A percentile compares a stretch with the other conserved stretches of the same genome.
phyloP scores from a whole-genome alignment of 495 filamentous ascomycete genomes.

The Hypomontagnella monticulosa region DNA sequence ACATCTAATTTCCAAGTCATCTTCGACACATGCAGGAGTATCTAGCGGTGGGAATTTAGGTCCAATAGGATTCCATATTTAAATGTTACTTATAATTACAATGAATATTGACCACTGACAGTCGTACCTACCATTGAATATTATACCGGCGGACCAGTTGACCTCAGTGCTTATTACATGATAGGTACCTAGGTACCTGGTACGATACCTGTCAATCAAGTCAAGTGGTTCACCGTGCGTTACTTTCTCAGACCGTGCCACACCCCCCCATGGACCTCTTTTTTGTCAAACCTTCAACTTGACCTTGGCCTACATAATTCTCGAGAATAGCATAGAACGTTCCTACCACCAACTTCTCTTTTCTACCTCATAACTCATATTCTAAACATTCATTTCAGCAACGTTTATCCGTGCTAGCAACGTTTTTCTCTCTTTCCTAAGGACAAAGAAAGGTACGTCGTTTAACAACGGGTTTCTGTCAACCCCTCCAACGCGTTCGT shows the following conservation, averaged over 20 bases:
- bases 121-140: too few species aligned
- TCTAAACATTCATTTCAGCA: slow-evolving; percentile 1
- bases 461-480: neutral
- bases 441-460: neutral
- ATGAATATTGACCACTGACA: too few species aligned
- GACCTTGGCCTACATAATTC: slow-evolving; percentile 5
- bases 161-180: too few species aligned
- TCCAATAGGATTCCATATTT: too few species aligned
- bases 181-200: too few species aligned
- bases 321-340: slow-evolving; percentile 39
- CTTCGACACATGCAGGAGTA: too few species aligned
- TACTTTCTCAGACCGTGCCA: slow-evolving; percentile 20
- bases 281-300: slow-evolving; percentile 9
- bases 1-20: too few species aligned
- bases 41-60: too few species aligned
- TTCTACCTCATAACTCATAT: neutral
- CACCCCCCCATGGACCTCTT: slow-evolving; percentile 2
- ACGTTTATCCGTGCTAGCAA: neutral
- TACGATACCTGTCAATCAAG: too few species aligned
- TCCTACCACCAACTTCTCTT: slow-evolving; percentile 13
- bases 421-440: neutral
- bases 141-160: too few species aligned
- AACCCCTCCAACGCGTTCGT: slow-evolving; percentile 13
- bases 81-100: too few species aligned
- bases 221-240: slow-evolving; percentile 17